These are phyloP conservation scores for Wickerhamomyces alni DNA, from an alignment of 805 yeast genomes.

Conservation along the genomic window DNA sequence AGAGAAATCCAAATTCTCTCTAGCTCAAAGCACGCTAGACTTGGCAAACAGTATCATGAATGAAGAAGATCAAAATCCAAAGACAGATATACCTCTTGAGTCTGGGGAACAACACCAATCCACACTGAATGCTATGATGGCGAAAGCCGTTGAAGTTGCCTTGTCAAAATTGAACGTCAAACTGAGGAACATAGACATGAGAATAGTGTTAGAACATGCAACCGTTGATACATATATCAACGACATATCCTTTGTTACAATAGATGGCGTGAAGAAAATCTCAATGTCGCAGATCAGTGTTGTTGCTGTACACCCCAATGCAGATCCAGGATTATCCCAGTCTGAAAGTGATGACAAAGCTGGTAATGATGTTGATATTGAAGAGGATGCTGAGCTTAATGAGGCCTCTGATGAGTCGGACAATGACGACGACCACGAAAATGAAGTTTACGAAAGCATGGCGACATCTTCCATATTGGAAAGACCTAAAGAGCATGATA, in stretches of 20 bases:
- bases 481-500: constrained; percentile 29
- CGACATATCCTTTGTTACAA: constrained; percentile 30
- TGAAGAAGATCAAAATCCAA: constrained; percentile 14
- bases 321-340: constrained; percentile 19
- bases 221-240: constrained; percentile 30
- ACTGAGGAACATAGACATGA: constrained; percentile 40
- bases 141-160: constrained; percentile 62
- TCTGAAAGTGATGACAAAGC: constrained; percentile 20
- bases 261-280: constrained; percentile 41
- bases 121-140: constrained; percentile 50
- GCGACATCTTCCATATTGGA: constrained; percentile 24
- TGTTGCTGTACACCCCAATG: constrained; percentile 34
- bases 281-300: constrained; percentile 34
- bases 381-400: no score
- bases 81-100: no score
- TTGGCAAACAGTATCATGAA: constrained; percentile 49
- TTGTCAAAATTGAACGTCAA: constrained; percentile 51
- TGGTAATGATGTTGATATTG: no score
- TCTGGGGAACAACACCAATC: constrained; percentile 20
- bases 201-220: constrained; percentile 41
- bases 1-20: constrained; percentile 37
- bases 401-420: constrained; percentile 25
- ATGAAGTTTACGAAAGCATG: constrained; percentile 21
- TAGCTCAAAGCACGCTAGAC: constrained; percentile 71
- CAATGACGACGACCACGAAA: constrained; percentile 18